Percentiles rank a stretch among this genome's conserved stretches.
Conservation (phyloP, 208 protist species). For the Leishmania tarentolae region DNA sequence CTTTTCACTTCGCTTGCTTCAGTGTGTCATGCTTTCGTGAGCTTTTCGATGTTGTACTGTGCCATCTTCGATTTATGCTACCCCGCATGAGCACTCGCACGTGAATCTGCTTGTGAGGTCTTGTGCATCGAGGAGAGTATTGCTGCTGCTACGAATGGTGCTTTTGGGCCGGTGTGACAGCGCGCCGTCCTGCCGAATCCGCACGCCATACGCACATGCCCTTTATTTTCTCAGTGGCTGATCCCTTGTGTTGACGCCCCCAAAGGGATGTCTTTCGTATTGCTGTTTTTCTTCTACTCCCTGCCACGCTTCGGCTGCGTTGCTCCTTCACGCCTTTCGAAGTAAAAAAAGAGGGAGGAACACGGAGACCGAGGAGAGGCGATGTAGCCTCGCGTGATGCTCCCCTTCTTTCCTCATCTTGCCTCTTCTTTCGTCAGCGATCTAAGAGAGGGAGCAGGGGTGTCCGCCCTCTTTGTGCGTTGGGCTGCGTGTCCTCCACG, state of each 20-base stretch:
- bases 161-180: background rate
- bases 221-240: background rate
- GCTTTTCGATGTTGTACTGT: background rate
- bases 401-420: no score
- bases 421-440: background rate
- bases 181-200: background rate
- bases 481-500: background rate
- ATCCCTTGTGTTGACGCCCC: background rate
- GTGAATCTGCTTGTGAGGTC: constrained; percentile 18
- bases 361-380: no score
- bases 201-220: background rate
- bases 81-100: background rate
- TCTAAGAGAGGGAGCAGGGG: background rate
- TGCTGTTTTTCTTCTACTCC: background rate
- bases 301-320: background rate
- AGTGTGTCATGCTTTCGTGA: background rate
- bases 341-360: background rate
- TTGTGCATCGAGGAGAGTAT: background rate
- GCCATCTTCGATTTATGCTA: background rate
- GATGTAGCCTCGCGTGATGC: background rate
- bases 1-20: background rate
- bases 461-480: background rate
- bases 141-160: background rate
- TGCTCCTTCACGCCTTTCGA: background rate
- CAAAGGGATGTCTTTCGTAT: background rate